Evolutionary conservation across 768 basidiomycete genomes (phyloP), one percentile per base, ranked within the genome.

Genomic region (Boletales sp.): DNA sequence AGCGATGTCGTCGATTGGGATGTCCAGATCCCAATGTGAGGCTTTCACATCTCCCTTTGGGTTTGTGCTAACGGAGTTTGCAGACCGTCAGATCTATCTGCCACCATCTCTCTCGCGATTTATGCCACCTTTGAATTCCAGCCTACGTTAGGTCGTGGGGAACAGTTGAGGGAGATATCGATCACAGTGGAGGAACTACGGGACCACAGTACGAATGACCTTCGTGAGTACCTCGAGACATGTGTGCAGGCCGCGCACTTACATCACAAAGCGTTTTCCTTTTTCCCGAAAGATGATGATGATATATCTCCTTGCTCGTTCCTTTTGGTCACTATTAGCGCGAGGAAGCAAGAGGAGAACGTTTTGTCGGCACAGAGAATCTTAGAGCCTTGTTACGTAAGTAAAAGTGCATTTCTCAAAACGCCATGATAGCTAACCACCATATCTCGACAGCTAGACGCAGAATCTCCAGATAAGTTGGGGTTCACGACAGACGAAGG

Each of bases 21-120:
- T 32, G 45, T 13, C 5, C 18, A 3, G 15, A 53, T 55, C 9
- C 43, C 35, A 4, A 29, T 42, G 54, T 53, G 39, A 48, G 43
- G 24, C 24, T 40, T 24, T 21, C 19, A 11, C 3, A 15, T 2
- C 10, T 8, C 11, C 36, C 19, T 13, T 11, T 0, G 1, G 8
- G 11, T 17, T 34, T 8, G 5, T 17, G 0, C 38, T 50, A 5
- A 52, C 18, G 3, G 2, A 13, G 8, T 2, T 34, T 11, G 12
- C 6, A 52, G 52, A 5, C 44, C 40, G 4, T 38, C 15, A 13
- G 44, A 43, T 14, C 17, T 32, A 0, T 29, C 35, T 24, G 2
- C 41, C 21, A 19, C 7, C 0, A 8, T 54, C 8, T 29, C 4
- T 18, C 5, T 51, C 6, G 17, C 1, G 1, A 19, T 51, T 6